Evolutionary conservation across 2,329 filamentous ascomycete species (phyloP), one percentile per base, ranked within the genome.

Genomic region (Alternaria postmessia): DNA sequence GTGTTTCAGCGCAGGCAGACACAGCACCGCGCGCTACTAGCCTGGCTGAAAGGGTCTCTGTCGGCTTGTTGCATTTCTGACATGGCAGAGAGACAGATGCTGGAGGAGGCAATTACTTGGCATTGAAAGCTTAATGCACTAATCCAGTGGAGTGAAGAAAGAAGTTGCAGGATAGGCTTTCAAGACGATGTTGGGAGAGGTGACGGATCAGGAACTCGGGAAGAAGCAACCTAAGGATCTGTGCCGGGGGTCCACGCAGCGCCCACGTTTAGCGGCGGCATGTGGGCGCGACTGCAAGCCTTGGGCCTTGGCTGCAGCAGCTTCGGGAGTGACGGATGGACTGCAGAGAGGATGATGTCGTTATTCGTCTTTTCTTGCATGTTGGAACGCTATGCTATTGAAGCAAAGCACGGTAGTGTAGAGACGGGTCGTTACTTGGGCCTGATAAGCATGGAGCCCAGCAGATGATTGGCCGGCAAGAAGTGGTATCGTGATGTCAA

Each of bases 1-100:
- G 88, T 95, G 28, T 82, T 97, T 69, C 75, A 78, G 48, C 85
- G 83, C 67, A 92, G 90, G 75, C 93, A 96, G 82, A 89, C 89
- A 34, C 85, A 83, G 55, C 92, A 93, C 77, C 72, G 72, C 5
- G 79, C 79, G 30, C 84, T 94, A 14, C 78, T 97, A 58, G 76
- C 74, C 32, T 97, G 92, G 92, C 78, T 97, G 61, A 82, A 71
- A 49, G 59, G 46, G 52, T 75, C 77, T 62, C 65, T 81, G 62
- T 62, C 59, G 57, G 67, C 72, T 36, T 66, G 63, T 55, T 67
- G 67, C 63, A 69, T 71, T 47, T 69, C 67, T 39, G 60, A 66
- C 61, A 60, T 63, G 51, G 65, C 65, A 58, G 78, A 79, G 60
- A 65, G 70, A 61, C 61, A 62, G 54, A 62, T 75, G 66, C 61